Conservation (phyloP, 805 yeast species). For the Hanseniaspora clermontiae region DNA sequence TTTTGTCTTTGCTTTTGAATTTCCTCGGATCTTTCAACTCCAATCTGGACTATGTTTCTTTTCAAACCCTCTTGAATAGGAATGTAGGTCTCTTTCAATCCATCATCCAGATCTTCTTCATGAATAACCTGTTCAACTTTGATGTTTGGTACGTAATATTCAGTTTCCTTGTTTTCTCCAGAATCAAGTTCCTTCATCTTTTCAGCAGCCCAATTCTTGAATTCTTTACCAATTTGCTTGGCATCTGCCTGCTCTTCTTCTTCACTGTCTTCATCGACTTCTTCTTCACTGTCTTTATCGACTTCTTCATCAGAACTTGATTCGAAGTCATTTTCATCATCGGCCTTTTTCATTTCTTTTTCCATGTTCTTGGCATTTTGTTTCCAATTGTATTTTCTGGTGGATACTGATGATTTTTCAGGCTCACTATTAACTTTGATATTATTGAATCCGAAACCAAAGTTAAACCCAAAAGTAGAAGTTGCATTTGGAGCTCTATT, state of each 20-base stretch:
- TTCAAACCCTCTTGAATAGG: constrained; percentile 39
- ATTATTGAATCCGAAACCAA: constrained; percentile 58
- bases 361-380: constrained; percentile 38
- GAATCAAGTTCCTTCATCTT: constrained; percentile 57
- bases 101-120: constrained; percentile 59
- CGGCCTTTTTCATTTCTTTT: constrained; percentile 33
- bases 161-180: constrained; percentile 46
- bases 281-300: constrained; percentile 22
- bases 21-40: constrained; percentile 50
- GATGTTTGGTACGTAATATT: constrained; percentile 40
- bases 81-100: constrained; percentile 50
- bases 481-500: constrained; percentile 51
- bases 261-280: constrained; percentile 21
- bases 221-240: constrained; percentile 45
- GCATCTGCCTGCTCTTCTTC: constrained; percentile 22
- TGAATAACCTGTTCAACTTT: constrained; percentile 47
- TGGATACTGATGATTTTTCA: constrained; percentile 19
- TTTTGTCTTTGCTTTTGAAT: constrained; percentile 57
- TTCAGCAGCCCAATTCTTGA: constrained; percentile 79
- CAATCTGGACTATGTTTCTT: constrained; percentile 55
- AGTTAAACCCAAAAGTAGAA: constrained; percentile 37
- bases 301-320: constrained; percentile 24
- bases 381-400: constrained; percentile 67
- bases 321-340: constrained; percentile 52
- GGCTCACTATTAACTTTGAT: constrained; percentile 29